Evolutionary conservation across 2,329 filamentous ascomycete species (phyloP), one percentile per base, ranked within the genome.

Genomic region (Botrytis squamosa): DNA sequence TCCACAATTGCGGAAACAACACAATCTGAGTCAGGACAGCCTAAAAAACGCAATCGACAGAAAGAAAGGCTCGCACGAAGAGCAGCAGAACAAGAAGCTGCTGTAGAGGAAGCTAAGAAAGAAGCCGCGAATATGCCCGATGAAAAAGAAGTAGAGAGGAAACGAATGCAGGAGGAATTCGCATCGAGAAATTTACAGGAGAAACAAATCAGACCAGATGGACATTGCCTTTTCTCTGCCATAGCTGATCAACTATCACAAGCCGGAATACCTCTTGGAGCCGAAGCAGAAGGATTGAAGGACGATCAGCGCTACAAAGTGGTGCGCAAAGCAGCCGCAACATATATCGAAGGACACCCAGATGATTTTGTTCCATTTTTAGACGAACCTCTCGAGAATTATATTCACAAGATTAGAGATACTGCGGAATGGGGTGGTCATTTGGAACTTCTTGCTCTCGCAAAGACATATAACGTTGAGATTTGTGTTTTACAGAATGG

Each of bases 401-500:
- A 98, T 82, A 87, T 93, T 65, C 84, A 84, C 65, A 93, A 92
- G 84, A 93, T 99, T 75, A 85, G 91, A 76, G 90, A 96, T 74
- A 98, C 95, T 67, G 95, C 93, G 0, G 95, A 97, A 83, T 99
- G 96, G 96, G 96, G 96, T 68, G 96, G 96, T 0, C 93, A 98
- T 85, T 83, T 98, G 76, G 96, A 99, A 85, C 83, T 99, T 73
- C 86, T 91, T 82, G 96, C 96, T 38, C 86, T 99, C 81, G 93
- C 95, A 69, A 91, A 89, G 81, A 89, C 89, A 72, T 98, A 97
- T 79, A 89, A 88, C 4, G 89, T 96, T 18, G 89, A 92, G 80
- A 95, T 98, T 75, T 90, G 91, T 80, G 92, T 99, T 20, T 85
- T 99, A 75, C 95, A 98, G 79, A 92, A 95, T 81, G 94, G 94